Evolutionary conservation across 225 moss, liverwort and hornwort genomes (phyloP).

Genomic region (Thuidium tamariscinum): DNA sequence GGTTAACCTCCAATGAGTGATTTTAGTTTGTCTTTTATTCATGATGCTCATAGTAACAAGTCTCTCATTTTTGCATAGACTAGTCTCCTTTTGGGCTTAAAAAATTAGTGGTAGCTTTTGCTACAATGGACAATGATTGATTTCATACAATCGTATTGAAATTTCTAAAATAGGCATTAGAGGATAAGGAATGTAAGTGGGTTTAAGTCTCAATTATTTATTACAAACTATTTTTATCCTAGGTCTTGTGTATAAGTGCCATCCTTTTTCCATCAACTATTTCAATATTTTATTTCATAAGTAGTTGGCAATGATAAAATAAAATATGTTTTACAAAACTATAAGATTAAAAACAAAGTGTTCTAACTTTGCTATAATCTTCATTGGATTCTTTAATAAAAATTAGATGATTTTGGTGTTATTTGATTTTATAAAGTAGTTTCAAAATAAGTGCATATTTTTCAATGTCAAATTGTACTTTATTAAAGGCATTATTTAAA

Average conservation of each 20-base stretch:
- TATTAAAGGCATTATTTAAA: neutral
- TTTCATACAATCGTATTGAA: neutral
- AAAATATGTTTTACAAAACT: neutral
- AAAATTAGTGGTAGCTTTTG: neutral
- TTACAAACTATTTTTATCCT: neutral
- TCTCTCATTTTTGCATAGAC: too few species aligned
- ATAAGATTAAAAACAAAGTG: too few species aligned
- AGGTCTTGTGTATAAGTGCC: neutral
- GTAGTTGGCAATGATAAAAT: neutral
- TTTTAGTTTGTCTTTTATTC: too few species aligned
- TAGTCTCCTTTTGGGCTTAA: too few species aligned
- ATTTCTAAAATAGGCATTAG: neutral
- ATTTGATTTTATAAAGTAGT: accelerated
- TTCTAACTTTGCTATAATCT: neutral
- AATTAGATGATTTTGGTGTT: neutral
- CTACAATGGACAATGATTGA: neutral
- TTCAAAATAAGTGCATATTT: neutral
- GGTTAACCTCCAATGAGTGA: too few species aligned
- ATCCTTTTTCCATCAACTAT: neutral
- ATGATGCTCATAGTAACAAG: too few species aligned
- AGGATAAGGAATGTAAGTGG: neutral
- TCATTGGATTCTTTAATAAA: neutral
- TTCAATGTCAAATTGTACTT: neutral
- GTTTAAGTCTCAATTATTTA: neutral
- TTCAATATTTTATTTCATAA: neutral